These are phyloP conservation scores for Dioscorea cayenensis DNA, from an alignment of 116 monocot species.

Conservation along the genomic window DNA sequence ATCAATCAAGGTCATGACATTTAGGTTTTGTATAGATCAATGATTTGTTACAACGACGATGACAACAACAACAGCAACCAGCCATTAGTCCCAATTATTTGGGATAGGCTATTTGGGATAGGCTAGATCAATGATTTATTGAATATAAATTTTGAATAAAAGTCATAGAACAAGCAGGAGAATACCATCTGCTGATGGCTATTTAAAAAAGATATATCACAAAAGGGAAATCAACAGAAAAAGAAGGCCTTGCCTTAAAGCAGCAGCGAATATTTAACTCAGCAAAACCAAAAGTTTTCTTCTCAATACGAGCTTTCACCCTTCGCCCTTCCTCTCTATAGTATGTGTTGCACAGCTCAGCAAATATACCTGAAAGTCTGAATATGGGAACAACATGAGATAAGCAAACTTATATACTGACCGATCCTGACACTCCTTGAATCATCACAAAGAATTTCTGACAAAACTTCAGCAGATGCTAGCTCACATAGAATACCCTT, in stretches of 20 bases:
- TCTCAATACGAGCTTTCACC: constrained; percentile 69
- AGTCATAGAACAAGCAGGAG: too few relatives aligned
- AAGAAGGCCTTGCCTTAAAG: constrained; percentile 59
- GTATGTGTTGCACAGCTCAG: constrained; percentile 67
- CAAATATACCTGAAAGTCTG: constrained; percentile 66
- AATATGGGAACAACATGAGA: constrained; percentile 11
- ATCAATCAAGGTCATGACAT: too few relatives aligned
- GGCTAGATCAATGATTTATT: too few relatives aligned
- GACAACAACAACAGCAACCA: too few relatives aligned
- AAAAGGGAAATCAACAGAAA: constrained; percentile 1
- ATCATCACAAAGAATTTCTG: neutral
- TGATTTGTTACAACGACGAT: too few relatives aligned
- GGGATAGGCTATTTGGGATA: too few relatives aligned
- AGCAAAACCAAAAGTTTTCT: constrained; percentile 46
- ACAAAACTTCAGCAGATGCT: neutral
- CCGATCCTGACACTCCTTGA: neutral
- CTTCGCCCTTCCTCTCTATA: constrained; percentile 88
- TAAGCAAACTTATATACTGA: neutral
- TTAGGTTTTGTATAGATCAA: too few relatives aligned
- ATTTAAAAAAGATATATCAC: neutral
- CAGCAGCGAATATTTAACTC: constrained; percentile 84
- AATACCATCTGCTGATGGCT: neutral
- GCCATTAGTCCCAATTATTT: too few relatives aligned
- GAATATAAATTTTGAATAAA: too few relatives aligned
- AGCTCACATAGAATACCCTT: too few relatives aligned